These are phyloP conservation scores for Catharanthus roseus DNA, from an alignment of 257 asterid genomes.

Conservation along the genomic window DNA sequence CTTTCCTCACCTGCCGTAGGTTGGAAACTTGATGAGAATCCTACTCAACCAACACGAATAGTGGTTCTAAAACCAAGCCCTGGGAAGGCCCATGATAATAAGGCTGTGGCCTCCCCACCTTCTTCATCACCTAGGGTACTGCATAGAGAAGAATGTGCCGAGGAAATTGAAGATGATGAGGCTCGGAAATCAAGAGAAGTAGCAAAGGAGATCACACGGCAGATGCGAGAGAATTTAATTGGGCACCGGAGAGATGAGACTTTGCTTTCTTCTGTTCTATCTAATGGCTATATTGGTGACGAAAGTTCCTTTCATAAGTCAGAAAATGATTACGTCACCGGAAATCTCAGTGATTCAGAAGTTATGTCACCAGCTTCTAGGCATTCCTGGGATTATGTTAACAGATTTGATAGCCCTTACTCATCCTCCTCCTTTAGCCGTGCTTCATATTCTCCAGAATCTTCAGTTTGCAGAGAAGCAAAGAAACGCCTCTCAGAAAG, in stretches of 20 bases:
- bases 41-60: conserved; percentile 81
- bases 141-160: conserved; percentile 40
- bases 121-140: conserved; percentile 40
- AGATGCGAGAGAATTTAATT: conserved; percentile 63
- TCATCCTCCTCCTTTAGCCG: conserved; percentile 79
- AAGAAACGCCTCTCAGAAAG: conserved; percentile 96
- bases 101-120: conserved; percentile 46
- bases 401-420: conserved; percentile 77
- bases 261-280: conserved; percentile 59
- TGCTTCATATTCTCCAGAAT: conserved; percentile 86
- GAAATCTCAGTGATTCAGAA: conserved; percentile 77
- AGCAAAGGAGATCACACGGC: conserved; percentile 64
- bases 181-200: conserved; percentile 72
- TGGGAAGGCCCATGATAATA: conserved; percentile 42
- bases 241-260: conserved; percentile 58
- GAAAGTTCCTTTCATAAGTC: conserved; percentile 86
- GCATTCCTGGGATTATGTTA: conserved; percentile 89
- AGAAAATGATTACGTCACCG: conserved; percentile 63
- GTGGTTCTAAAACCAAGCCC: conserved; percentile 90
- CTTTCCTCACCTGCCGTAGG: conserved; percentile 38
- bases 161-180: conserved; percentile 52
- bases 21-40: conserved; percentile 44
- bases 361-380: conserved; percentile 73
- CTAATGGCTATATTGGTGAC: conserved; percentile 79
- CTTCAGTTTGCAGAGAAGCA: conserved; percentile 94